phyloP scores from a whole-genome alignment of 805 yeast genomes.

The Naumovozyma dairenensis region DNA sequence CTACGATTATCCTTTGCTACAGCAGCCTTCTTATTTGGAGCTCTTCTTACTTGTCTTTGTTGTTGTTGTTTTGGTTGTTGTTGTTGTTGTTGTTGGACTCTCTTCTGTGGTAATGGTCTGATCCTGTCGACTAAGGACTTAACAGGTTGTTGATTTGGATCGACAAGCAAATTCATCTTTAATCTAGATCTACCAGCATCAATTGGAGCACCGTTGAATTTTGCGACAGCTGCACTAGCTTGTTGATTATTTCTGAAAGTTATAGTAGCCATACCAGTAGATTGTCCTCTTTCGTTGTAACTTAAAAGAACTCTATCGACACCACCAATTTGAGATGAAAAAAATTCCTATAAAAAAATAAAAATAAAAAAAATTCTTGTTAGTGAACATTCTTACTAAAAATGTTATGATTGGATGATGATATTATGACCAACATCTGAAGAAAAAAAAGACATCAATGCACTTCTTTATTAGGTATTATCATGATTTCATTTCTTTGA shows the following conservation, averaged over 20 bases:
- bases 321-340: slow-evolving; percentile 79
- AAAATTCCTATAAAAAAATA: slow-evolving; percentile 59
- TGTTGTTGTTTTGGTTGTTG: slow-evolving; percentile 8
- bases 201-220: slow-evolving; percentile 86
- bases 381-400: background rate
- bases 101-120: slow-evolving; percentile 32
- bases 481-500: too few species aligned
- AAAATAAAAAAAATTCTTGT: slow-evolving; percentile 5
- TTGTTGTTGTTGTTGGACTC: slow-evolving; percentile 19
- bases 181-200: slow-evolving; percentile 76
- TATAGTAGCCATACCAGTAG: slow-evolving; percentile 86
- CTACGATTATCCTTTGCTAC: slow-evolving; percentile 30
- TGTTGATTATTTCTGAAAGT: slow-evolving; percentile 57
- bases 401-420: too few species aligned
- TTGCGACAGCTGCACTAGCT: slow-evolving; percentile 72
- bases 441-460: too few species aligned
- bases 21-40: slow-evolving; percentile 29
- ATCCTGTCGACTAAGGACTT: slow-evolving; percentile 57
- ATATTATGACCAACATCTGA: too few species aligned
- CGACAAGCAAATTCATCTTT: slow-evolving; percentile 73
- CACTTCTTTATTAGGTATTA: too few species aligned
- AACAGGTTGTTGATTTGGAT: slow-evolving; percentile 62
- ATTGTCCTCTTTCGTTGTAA: slow-evolving; percentile 81
- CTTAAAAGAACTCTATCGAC: slow-evolving; percentile 60
- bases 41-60: slow-evolving; percentile 12